Percentiles rank a stretch among this genome's conserved stretches.
These are phyloP conservation scores for Aspergillus nomiae DNA, from an alignment of 2,329 filamentous ascomycete genomes.

Conservation along the genomic window DNA sequence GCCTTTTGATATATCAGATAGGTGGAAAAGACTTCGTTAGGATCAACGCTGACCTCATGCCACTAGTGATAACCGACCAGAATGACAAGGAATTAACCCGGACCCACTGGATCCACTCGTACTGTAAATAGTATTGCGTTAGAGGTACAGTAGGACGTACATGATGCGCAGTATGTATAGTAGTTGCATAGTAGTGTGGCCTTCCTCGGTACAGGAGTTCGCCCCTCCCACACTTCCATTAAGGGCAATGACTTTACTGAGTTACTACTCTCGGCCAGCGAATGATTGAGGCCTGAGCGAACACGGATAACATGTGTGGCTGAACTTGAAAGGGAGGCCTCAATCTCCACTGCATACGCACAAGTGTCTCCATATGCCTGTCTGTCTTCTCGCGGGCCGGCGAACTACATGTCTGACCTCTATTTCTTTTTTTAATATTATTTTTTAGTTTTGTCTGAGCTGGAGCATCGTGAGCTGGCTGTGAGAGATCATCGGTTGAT, in stretches of 20 bases:
- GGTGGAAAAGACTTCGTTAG: neutral
- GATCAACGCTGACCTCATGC: slow-evolving; percentile 4
- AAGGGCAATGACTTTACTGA: slow-evolving; percentile 10
- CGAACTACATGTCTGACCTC: slow-evolving; percentile 3
- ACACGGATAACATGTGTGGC: slow-evolving; percentile 18
- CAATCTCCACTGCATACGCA: slow-evolving; percentile 14
- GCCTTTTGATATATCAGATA: slow-evolving; percentile 16
- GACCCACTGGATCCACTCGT: neutral
- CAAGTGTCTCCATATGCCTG: slow-evolving; percentile 13
- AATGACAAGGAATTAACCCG: neutral
- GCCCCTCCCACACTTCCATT: slow-evolving; percentile 11
- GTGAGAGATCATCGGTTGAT: slow-evolving; percentile 21
- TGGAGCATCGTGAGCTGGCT: slow-evolving; percentile 5
- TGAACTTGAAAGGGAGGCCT: slow-evolving; percentile 16
- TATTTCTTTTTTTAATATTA: neutral
- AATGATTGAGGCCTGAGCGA: slow-evolving; percentile 11
- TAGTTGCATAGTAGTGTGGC: slow-evolving; percentile 13
- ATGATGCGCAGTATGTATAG: slow-evolving; percentile 10
- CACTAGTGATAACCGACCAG: slow-evolving; percentile 7
- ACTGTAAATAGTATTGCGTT: neutral
- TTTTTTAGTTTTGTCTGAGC: slow-evolving; percentile 4
- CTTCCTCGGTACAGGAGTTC: slow-evolving; percentile 10
- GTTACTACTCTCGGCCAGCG: slow-evolving; percentile 13
- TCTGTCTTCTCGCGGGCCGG: slow-evolving; percentile 11
- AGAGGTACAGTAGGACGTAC: neutral